Base-by-base conservation (phyloP, 352 stramenopile genomes). In the Pythium dissimile region DNA sequence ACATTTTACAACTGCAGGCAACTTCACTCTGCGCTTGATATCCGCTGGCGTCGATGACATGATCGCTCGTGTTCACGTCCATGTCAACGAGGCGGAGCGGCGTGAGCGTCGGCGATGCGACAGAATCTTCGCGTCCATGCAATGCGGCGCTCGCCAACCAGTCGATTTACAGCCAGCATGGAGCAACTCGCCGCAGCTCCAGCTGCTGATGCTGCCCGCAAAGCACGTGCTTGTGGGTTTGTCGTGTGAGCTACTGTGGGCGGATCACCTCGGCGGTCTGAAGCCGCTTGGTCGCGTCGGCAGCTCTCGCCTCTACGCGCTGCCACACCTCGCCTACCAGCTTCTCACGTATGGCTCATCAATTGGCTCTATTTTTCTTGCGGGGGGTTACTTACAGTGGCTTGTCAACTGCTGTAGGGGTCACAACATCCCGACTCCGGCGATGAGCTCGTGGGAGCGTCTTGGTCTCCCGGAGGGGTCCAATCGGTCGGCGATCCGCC, bases 321-420 rank as follows among this genome's bases (percentile, higher is more conserved):
- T 89, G 3, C 69, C 72, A 13, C 67, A 51, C 9, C 62, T 69
- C 16, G 49, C 72, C 30, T 86, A 86, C 53, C 56, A 71, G 15
- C 65, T 88, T n/a, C 68, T 86, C 56, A 84, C 64, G 80, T 87
- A 64, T 55, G 72, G n/a, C n/a, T 79, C 6, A 21, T 24, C 13
- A 38, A 12, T 42, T 35, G 18, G 23, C 15, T 34, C 30, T 37
- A 5, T 45, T 1, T 42, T 3, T 47, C 28, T 28, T 49, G 24
- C 24, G 5, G 7, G 4, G 37, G 10, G 35, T 28, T 12, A 15
- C 18, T 41, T 34, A 39, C 20, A 6, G 16, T 56, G 8, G 21
- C 4, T 23, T 23, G 44, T 26, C 48, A 27, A 34, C 1, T 48
- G 13, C 23, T 23, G 8, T 52, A 90, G 70, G 1, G 73, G 56